phyloP scores from a whole-genome alignment of 2,329 filamentous ascomycete genomes.

The Aspergillus pseudotamarii region DNA sequence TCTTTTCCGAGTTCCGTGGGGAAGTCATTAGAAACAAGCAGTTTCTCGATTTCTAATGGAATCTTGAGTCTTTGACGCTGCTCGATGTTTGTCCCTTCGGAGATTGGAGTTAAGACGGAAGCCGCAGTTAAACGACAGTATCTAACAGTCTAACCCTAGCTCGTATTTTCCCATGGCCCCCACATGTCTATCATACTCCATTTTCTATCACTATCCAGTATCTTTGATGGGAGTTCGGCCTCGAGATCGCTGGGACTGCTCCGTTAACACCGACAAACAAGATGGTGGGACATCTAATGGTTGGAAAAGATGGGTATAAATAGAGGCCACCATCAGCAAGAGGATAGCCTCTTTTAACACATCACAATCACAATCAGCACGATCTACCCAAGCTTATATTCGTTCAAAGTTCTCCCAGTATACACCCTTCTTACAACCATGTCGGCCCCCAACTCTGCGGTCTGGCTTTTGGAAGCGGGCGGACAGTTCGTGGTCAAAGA shows the following conservation, averaged over 20 bases:
- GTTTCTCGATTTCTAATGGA: not conserved
- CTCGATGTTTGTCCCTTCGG: not conserved
- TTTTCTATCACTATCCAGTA: not conserved
- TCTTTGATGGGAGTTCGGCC: not conserved
- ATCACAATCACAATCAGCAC: not conserved
- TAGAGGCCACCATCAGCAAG: not conserved
- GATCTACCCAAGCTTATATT: not conserved
- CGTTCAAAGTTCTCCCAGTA: not conserved
- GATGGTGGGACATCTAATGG: not conserved
- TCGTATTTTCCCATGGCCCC: not conserved
- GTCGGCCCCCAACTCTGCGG: conserved; percentile 16
- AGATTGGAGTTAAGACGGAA: not conserved
- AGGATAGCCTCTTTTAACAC: not conserved
- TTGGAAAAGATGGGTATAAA: not conserved
- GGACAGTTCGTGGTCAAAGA: conserved; percentile 39
- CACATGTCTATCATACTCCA: not conserved
- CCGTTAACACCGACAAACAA: not conserved
- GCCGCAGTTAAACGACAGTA: no score
- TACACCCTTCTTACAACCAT: not conserved
- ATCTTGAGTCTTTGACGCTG: not conserved
- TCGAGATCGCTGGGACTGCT: not conserved
- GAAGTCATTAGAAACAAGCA: not conserved
- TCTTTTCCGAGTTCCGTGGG: not conserved
- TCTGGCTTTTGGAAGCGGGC: conserved; percentile 15
- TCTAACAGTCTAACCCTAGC: not conserved